Percentiles rank a stretch among this genome's conserved stretches.
phyloP scores from a whole-genome alignment of 2,329 filamentous ascomycete genomes.

The Fusarium goolgardi region DNA sequence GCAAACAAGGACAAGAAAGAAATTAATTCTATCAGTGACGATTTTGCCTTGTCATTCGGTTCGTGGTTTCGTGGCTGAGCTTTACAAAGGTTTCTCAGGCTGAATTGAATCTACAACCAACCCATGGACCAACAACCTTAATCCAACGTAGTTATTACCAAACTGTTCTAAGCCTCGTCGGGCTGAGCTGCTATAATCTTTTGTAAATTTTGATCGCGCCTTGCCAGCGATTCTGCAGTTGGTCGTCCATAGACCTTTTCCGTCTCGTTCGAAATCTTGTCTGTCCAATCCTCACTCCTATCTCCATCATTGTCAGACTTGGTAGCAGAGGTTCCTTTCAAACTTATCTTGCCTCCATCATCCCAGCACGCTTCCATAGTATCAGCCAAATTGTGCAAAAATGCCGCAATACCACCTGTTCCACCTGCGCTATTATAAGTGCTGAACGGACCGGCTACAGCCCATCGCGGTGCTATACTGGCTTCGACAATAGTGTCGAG shows the following conservation, averaged over 20 bases:
- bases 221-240: conserved; percentile 12
- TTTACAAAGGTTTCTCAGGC: background rate
- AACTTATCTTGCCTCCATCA: conserved; percentile 16
- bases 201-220: conserved; percentile 30
- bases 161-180: background rate
- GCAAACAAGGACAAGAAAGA: too few relatives aligned
- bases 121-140: background rate
- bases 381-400: conserved; percentile 31
- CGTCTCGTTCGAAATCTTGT: conserved; percentile 24
- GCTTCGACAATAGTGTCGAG: conserved; percentile 47
- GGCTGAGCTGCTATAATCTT: conserved; percentile 32
- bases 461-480: conserved; percentile 41
- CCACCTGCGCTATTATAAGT: conserved; percentile 42
- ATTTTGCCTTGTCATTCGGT: background rate
- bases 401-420: conserved; percentile 31
- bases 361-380: conserved; percentile 39
- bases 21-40: too few relatives aligned
- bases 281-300: conserved; percentile 17
- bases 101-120: background rate
- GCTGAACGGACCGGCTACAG: conserved; percentile 40
- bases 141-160: background rate
- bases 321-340: conserved; percentile 13
- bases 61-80: background rate
- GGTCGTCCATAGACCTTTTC: conserved; percentile 27
- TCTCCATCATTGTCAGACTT: background rate